These are phyloP conservation scores for Phialophora expanda DNA, from an alignment of 2,329 filamentous ascomycete species.

Conservation along the genomic window DNA sequence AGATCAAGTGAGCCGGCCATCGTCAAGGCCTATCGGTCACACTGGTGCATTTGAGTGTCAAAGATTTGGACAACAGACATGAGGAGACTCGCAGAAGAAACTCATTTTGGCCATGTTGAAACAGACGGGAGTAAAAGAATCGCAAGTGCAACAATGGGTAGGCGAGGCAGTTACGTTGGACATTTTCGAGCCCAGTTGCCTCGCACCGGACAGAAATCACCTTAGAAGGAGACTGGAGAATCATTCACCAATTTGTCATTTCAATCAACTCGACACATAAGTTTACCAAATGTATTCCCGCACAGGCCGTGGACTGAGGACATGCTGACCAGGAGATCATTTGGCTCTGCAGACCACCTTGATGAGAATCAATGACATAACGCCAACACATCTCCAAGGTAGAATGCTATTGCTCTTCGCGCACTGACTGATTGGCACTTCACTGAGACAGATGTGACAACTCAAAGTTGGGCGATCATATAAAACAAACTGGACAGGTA, in stretches of 20 bases:
- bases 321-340: slow-evolving; percentile 20
- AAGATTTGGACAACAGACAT: not conserved
- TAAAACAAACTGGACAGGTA: not conserved
- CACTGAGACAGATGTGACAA: slow-evolving; percentile 40
- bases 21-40: not conserved
- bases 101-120: not conserved
- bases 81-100: not conserved
- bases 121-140: not conserved
- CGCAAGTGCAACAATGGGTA: not conserved
- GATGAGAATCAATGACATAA: slow-evolving; percentile 33
- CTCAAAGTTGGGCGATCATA: slow-evolving; percentile 38
- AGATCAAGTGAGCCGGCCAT: slow-evolving; percentile 22
- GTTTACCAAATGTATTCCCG: slow-evolving; percentile 35
- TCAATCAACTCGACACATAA: slow-evolving; percentile 8
- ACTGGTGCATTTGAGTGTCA: not conserved
- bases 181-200: not conserved
- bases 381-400: slow-evolving; percentile 26
- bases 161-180: not conserved
- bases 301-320: slow-evolving; percentile 19
- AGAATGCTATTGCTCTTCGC: slow-evolving; percentile 38
- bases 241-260: slow-evolving; percentile 8
- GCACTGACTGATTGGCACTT: slow-evolving; percentile 40
- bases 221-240: not conserved
- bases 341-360: slow-evolving; percentile 30
- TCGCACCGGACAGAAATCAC: not conserved